These are phyloP conservation scores for Fusarium odoratissimum DNA, from an alignment of 2,329 filamentous ascomycete species.

Conservation along the genomic window DNA sequence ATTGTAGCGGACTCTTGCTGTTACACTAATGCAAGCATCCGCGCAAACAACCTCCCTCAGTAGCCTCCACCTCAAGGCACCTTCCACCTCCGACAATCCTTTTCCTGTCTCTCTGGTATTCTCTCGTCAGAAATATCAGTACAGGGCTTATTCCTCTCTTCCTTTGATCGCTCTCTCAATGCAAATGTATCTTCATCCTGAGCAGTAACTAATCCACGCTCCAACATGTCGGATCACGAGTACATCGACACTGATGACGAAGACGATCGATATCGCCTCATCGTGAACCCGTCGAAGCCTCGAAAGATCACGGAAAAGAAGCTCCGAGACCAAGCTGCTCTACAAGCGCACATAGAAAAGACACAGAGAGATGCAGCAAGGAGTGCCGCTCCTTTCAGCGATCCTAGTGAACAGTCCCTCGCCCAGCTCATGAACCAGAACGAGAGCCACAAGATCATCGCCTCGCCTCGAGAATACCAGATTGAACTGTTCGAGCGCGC, in stretches of 20 bases:
- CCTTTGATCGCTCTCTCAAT: background rate
- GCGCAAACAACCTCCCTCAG: background rate
- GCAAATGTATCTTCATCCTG: background rate
- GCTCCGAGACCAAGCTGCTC: slow-evolving; percentile 61
- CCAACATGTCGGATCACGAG: slow-evolving; percentile 12
- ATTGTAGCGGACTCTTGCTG: background rate
- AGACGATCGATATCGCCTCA: slow-evolving; percentile 46
- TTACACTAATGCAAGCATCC: background rate
- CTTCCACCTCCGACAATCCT: background rate
- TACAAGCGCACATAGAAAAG: slow-evolving; percentile 57
- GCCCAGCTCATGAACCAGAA: slow-evolving; percentile 50
- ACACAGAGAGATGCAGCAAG: slow-evolving; percentile 53
- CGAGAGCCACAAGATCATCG: slow-evolving; percentile 69
- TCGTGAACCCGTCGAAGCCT: slow-evolving; percentile 47
- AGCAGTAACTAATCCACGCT: background rate
- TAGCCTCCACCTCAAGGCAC: background rate
- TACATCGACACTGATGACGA: slow-evolving; percentile 39
- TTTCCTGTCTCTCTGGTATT: background rate
- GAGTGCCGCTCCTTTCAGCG: slow-evolving; percentile 40
- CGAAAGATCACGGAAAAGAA: slow-evolving; percentile 60
- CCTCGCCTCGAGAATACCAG: slow-evolving; percentile 89
- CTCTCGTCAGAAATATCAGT: background rate
- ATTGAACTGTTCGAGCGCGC: slow-evolving; percentile 90
- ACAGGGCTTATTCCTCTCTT: background rate
- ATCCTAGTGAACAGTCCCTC: slow-evolving; percentile 48